phyloP scores from a whole-genome alignment of 768 basidiomycete species.

The Xerocomellus dryophilus region DNA sequence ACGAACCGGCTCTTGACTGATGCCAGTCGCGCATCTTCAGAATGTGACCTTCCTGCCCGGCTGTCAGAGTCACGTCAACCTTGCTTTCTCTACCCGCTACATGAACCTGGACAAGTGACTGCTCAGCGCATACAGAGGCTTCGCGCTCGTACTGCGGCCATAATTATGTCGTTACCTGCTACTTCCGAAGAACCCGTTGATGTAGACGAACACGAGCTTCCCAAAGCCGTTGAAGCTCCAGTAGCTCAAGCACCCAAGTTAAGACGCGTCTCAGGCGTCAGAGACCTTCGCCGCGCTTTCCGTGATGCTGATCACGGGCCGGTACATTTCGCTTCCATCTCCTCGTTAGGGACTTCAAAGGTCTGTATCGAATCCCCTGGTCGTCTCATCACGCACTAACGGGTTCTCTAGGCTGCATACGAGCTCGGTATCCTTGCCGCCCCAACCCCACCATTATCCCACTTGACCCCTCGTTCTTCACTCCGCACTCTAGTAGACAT shows the following conservation, averaged over 20 bases:
- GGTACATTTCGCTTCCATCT: slow-evolving; percentile 4
- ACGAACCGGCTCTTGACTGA: slow-evolving; percentile 1
- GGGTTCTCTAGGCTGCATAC: slow-evolving; percentile 13
- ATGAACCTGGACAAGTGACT: slow-evolving; percentile 28
- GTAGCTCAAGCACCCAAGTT: slow-evolving; percentile 12
- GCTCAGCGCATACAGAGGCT: slow-evolving; percentile 23
- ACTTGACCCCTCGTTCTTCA: slow-evolving; percentile 20
- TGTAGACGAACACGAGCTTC: slow-evolving; percentile 3
- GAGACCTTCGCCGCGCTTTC: slow-evolving; percentile 28
- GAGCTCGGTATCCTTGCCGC: slow-evolving; percentile 21
- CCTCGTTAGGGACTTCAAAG: slow-evolving; percentile 14
- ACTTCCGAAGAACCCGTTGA: slow-evolving; percentile 20
- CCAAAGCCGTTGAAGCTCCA: background rate
- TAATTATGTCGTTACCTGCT: slow-evolving; percentile 28
- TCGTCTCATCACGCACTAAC: background rate
- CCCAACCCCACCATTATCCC: slow-evolving; percentile 3
- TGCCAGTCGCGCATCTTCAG: slow-evolving; percentile 8
- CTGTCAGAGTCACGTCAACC: slow-evolving; percentile 9
- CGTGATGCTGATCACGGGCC: slow-evolving; percentile 8
- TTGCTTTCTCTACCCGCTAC: slow-evolving; percentile 11
- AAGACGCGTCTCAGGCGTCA: slow-evolving; percentile 23
- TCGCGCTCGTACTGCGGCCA: slow-evolving; percentile 26
- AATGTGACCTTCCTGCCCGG: background rate
- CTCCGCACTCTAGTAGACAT: slow-evolving; percentile 24
- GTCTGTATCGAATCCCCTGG: slow-evolving; percentile 3